These are phyloP conservation scores for Corynespora cassiicola DNA, from an alignment of 2,329 filamentous ascomycete species.

Conservation along the genomic window DNA sequence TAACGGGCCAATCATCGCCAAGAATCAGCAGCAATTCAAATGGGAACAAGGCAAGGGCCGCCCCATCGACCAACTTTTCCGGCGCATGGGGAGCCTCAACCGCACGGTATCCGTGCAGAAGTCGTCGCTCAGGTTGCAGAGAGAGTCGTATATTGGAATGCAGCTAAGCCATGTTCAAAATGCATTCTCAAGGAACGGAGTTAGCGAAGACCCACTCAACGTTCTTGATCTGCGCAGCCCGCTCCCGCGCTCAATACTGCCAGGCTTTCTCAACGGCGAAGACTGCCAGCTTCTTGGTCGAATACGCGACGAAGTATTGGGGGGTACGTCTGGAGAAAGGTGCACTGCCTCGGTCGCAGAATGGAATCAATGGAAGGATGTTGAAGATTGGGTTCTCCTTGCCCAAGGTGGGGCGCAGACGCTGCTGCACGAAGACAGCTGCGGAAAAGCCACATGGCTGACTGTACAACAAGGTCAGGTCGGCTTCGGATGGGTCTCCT, in stretches of 20 bases:
- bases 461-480: conserved; percentile 15
- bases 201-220: conserved; percentile 14
- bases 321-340: conserved; percentile 14
- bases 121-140: conserved; percentile 10
- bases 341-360: conserved; percentile 11
- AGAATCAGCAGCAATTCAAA: conserved; percentile 20
- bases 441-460: conserved; percentile 19
- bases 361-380: conserved; percentile 17
- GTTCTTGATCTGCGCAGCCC: conserved; percentile 12
- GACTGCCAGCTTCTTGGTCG: conserved; percentile 14
- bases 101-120: conserved; percentile 13
- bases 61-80: conserved; percentile 18
- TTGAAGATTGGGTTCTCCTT: conserved; percentile 19
- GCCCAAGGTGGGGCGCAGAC: conserved; percentile 18
- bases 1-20: conserved; percentile 16
- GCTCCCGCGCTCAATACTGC: conserved; percentile 8
- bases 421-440: conserved; percentile 18
- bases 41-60: conserved; percentile 15
- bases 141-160: conserved; percentile 10
- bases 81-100: conserved; percentile 10
- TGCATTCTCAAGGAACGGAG: conserved; percentile 9
- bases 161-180: conserved; percentile 6
- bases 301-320: too few species aligned
- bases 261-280: conserved; percentile 12
- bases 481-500: conserved; percentile 18